Evolutionary conservation across 768 basidiomycete genomes (phyloP), one percentile per base, ranked within the genome.

Genomic region (Tricholomella constricta): DNA sequence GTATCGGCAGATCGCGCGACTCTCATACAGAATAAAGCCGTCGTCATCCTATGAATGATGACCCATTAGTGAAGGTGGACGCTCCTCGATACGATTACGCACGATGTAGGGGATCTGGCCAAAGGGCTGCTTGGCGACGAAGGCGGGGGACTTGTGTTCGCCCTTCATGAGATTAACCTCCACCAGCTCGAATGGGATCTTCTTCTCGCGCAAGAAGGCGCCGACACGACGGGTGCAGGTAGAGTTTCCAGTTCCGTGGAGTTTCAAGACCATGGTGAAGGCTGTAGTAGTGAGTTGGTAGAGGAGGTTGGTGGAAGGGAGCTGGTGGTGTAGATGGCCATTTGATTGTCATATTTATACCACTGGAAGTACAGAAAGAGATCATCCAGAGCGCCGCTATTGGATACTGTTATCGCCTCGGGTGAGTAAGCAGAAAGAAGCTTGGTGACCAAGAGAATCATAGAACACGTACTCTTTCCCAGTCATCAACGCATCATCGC

Each of bases 1-100:
- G 63, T 88, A 89, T 12, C 81, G 78, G 32, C 62, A 65, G 55
- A 88, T 86, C 1, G 85, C 85, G 12, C 84, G 80, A 35, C 78
- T 78, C 60, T 86, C 85, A 64, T 77, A 87, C 23, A 90, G 58
- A 50, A 78, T 70, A 66, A 86, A 81, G 4, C 84, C 83, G 38
- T 80, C 79, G 20, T 83, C 81, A 46, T 78, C 66, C 77, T 77
- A 54, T 6, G 23, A 19, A 11, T 11, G 25, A 22, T 29, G 27
- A 19, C 19, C 42, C 26, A 44, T 3, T 40, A 1, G 27, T 15
- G n/a, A 22, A 19, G 27, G 5, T 8, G 3, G 23, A 26, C 14
- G 15, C 8, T n/a, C 8, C 12, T 3, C 22, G 29, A 12, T 2
- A 7, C 11, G 17, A 22, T 32, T 9, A 63, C 71, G 31, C 51